Evolutionary conservation across 345 rosid species (phyloP), one percentile per base, ranked within the genome.

Genomic region (Ricinus communis): DNA sequence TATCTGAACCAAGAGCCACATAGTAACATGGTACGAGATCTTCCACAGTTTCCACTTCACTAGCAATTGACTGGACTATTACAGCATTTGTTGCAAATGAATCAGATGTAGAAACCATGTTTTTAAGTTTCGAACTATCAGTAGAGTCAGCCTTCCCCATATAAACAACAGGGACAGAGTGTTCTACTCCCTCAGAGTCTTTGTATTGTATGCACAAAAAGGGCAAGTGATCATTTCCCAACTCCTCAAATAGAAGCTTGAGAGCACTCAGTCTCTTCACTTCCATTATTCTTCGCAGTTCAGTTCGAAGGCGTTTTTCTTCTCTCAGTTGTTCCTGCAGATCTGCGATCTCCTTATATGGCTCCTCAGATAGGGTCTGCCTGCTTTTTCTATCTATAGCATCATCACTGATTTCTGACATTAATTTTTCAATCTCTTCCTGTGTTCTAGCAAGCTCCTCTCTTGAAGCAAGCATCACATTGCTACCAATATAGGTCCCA

Each of bases 1-100:
- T 95, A 82, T 92, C 97, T 67, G 99, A 95, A 67, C 99, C 97
- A 66, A 95, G 97, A 16, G 96, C 97, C 45, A 86, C 87, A 65
- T 90, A 62, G 69, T 85, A 90, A 61, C 93, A 85, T 63, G 88
- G 91, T 73, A 84, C 67, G 49, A 80, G 61, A 74, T 69, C 82
- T 82, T 79, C 79, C 22, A 22, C 58, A 62, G 69, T 68, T 75
- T 65, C 86, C 45, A 55, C 22, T 14, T 79, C 80, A 30, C 62
- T 77, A 64, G 59, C 73, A 21, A 25, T 76, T 25, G 52, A 72
- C 52, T 81, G 77, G n/a, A 64, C 80, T 68, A 65, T 62, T 25
- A 64, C 72, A 40, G 68, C 59, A 21, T 76, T 77, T 72, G 78
- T 53, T 33, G 76, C 81, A 77, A 74, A 85, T 30, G 86, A 72